Evolutionary conservation across 495 filamentous ascomycete genomes (phyloP), one percentile per base, ranked within the genome.

Genomic region (Tetracladium marchalianum): DNA sequence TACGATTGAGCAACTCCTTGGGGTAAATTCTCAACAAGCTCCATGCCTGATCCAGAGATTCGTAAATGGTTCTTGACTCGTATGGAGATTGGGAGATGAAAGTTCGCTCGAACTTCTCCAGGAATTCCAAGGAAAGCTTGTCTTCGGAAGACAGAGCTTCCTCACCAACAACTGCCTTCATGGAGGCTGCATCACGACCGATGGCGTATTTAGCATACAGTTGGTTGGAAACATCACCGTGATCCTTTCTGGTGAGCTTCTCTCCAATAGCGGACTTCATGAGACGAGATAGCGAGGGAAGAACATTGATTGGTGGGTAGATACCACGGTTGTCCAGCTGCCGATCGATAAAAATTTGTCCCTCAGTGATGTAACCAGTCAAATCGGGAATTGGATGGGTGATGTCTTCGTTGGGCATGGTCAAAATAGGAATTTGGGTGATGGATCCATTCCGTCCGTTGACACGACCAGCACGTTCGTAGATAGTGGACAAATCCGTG

Each of bases 231-330:
- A 99, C 92, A 66, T 99, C 92, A 47, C 85, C 84, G 68, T 99
- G 92, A 62, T 99, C 92, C 67, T 85, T 86, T 51, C 92, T 83
- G 2, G 92, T 97, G 70, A 84, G 90, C 51, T 85, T 86, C 67
- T 95, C 88, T 60, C 93, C 93, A 54, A 99, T 99, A 59, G 92
- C 93, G 55, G 93, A 97, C 65, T 99, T 99, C 92, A 99, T 99
- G 56, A 99, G 85, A 78, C 92, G 93, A 11, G 93, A 97, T 17
- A 99, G 82, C 16, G 92, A 99, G 2, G 92, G 93, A 31, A 99
- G 77, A 52, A 99, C 93, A 75, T 99, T 99, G 70, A 99, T 99
- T 10, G 93, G 93, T 10, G 93, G 93, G 72, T 92, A 96, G 64
- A 99, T 78, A 70, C 89, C 90, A 69, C 89, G 87, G 76, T 97